Base-by-base conservation (phyloP, 441 rosid species). In the Populus hybrid region DNA sequence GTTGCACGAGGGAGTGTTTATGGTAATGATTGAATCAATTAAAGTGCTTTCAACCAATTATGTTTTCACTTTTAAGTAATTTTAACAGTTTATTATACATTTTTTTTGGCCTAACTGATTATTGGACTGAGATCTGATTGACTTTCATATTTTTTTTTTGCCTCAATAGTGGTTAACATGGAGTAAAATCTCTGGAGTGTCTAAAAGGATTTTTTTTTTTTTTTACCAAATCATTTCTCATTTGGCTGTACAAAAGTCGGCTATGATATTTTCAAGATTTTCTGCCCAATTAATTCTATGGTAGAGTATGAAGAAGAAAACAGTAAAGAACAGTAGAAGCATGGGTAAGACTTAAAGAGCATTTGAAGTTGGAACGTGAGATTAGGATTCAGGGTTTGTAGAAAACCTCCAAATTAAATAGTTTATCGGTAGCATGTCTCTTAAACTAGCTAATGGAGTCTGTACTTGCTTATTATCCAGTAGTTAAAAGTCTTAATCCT, bases 91-190 rank as follows among this genome's bases (percentile, higher is more conserved):
- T 68, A 1, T 28, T 30, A 7, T 68, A 68, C 3, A 16, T 14
- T 67, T 68, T 16, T 68, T 36, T 10, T 16, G 6, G 46, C 73
- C 23, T 23, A 14, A 38, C 14, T 75, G 9, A 8, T 59, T 70
- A 46, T 14, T 32, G 75, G 78, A 34, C 30, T 16, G 64, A 65
- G 82, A 79, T 79, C 78, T 74, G 78, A 42, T 79, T 23, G 54
- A 36, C 40, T 63, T 63, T 3, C 26, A 46, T 6, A 46, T 66
- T 71, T 21, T 30, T 28, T 32, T 18, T 63, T 38, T 67, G 42
- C 42, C 34, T 36, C 24, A 38, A 34, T 36, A n/a, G 30, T 10
- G 36, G 28, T 6, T 23, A 10, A 23, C 28, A 9, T 42, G 18
- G 73, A 11, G 30, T 24, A 30, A 46, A 68, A 77, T 30, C 50